Evolutionary conservation across 83 land plant genomes (phyloP), one percentile per base, ranked within the genome.

Genomic region (Diphasiastrum complanatum): DNA sequence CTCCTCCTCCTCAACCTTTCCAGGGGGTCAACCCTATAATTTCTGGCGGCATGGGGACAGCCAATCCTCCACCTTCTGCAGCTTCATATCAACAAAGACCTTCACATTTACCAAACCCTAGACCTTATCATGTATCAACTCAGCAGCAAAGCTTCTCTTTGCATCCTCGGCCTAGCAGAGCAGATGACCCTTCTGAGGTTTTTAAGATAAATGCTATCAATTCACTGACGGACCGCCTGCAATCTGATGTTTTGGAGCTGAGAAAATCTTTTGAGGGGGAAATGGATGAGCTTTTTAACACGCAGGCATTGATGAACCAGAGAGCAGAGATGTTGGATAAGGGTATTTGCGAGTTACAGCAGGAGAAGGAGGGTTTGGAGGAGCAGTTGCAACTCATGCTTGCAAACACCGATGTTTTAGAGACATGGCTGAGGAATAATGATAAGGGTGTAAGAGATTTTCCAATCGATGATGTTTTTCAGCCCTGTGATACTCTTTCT

Each of bases 301-400:
- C 77, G 0, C 99, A 95, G 76, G 86, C 75, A 1, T 56, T 63
- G 61, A 60, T 95, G 60, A 67, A 78, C 48, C 68, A 74, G 70
- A 61, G 97, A 33, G 79, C 78, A 52, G 87, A 79, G 67, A 72
- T 78, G 64, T 51, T 87, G 1, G 26, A 52, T 6, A 64, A 50
- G 34, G 91, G 87, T n/a, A 19, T 89, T 33, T 68, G 60, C 38
- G 99, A 84, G 41, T 56, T 89, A 85, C 59, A 45, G 51, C 81
- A 78, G 14, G 97, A 89, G 71, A 95, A 82, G 75, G 99, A 90
- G 51, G 41, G 26, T 1, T 51, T 74, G 31, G 77, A 74, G 72
- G 52, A 61, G 32, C 66, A 67, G 33, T 53, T 74, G 2, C 77
- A 68, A 38, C 33, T 30, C 27, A 28, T 74, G 1, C 60, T 47